Base-by-base conservation (phyloP, 176 grass and related monocot genomes). In the Alopecurus myosuroides region DNA sequence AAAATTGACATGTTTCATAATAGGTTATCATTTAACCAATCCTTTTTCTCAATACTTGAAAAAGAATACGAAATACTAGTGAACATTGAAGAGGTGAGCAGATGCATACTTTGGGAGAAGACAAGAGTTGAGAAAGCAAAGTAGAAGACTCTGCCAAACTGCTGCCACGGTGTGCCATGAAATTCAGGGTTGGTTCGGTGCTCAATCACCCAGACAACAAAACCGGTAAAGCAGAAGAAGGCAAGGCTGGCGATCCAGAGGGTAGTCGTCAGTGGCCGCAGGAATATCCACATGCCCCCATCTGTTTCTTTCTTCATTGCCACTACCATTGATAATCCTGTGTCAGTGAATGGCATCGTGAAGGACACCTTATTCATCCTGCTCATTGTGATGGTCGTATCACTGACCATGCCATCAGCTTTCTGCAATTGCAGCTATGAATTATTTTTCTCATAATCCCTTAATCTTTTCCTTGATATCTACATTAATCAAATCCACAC, bases 111-210 rank as follows among this genome's bases (percentile, higher is more conserved):
- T 71, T 98, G 95, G 0, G 95, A 66, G 88, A 94, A 98, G 75
- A 95, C 95, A 30, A 98, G 95, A 26, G 87, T 98, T 42, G 95
- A 98, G 87, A 98, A 98, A 49, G 95, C 64, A 51, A 86, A 95
- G 91, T 93, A 98, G 88, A 93, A 95, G 82, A 86, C 90, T 55
- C 80, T 83, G 68, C 95, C 95, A 76, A 94, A 81, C 77, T 97
- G 95, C 61, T 92, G 77, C 53, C 37, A 69, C 3, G 84, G 74
- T 37, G 92, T 91, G 22, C 92, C 90, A 11, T 70, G 68, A 83
- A 98, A 98, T 74, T 93, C 85, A 19, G 33, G 6, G 82, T 98
- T 98, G 60, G 88, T 76, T 1, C 86, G 92, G 76, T 95, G 92
- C 87, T 98, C 95, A 56, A 98, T 91, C 9, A 86, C 69, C 92